Percentiles rank a stretch among this genome's conserved stretches.
phyloP scores from a whole-genome alignment of 2,329 filamentous ascomycete species.

The Epichloe amarillans region DNA sequence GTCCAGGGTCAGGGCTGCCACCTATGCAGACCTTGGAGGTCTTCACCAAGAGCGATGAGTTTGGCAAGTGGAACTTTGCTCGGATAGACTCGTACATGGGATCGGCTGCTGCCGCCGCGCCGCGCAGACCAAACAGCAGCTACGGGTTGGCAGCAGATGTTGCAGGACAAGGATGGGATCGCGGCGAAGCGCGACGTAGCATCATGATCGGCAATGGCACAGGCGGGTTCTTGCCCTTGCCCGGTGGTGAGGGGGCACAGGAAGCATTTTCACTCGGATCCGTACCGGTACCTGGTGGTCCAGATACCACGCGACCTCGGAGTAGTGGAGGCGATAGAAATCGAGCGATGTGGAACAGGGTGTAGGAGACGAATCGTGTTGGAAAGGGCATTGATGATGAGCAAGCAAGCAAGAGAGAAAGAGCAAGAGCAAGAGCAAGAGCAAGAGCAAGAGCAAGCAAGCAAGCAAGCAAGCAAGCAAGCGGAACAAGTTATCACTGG shows the following conservation, averaged over 20 bases:
- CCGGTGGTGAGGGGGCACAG: slow-evolving; percentile 15
- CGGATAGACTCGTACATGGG: slow-evolving; percentile 27
- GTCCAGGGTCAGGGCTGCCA: slow-evolving; percentile 13
- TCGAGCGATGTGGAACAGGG: slow-evolving; percentile 1
- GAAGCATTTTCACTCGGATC: neutral
- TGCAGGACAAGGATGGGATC: slow-evolving; percentile 34
- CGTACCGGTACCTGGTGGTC: neutral
- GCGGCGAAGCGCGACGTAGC: slow-evolving; percentile 38
- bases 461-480: neutral
- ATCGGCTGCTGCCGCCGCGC: slow-evolving; percentile 12
- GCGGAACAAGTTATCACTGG: neutral
- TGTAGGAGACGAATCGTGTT: neutral
- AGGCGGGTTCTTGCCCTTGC: slow-evolving; percentile 40
- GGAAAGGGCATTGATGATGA: neutral
- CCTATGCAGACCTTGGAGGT: slow-evolving; percentile 44
- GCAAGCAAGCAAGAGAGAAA: neutral
- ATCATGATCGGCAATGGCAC: slow-evolving; percentile 38
- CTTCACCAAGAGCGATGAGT: slow-evolving; percentile 46
- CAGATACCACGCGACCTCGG: neutral
- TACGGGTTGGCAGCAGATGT: slow-evolving; percentile 44
- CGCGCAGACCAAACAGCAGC: slow-evolving; percentile 36
- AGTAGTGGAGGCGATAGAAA: slow-evolving; percentile 4
- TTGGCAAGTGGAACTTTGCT: slow-evolving; percentile 45
- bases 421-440: no score
- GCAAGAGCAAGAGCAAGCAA: no score